Conservation (phyloP, 495 filamentous ascomycete species). For the Lentithecium fluviatile region DNA sequence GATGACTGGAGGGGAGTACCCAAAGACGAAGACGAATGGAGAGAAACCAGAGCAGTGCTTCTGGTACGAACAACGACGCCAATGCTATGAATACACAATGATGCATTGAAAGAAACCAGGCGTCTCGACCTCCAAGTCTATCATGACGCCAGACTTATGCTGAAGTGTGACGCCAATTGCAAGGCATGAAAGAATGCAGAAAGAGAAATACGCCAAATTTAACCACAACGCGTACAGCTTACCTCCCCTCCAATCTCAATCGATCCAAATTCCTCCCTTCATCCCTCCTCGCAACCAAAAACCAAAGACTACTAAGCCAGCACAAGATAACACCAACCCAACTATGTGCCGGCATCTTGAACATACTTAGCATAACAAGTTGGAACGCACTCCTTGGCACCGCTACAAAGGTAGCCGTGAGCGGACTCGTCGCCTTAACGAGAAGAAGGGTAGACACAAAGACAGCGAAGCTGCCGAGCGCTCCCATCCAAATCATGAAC, state of each 20-base stretch:
- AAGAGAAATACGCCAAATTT: too few relatives aligned
- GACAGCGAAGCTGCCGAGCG: conserved; percentile 43
- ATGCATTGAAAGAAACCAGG: too few relatives aligned
- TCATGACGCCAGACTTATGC: too few relatives aligned
- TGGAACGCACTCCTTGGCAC: conserved; percentile 45
- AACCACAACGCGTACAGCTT: not conserved
- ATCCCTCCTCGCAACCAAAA: conserved; percentile 45
- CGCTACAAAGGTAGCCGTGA: conserved; percentile 46
- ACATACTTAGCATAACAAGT: conserved; percentile 42
- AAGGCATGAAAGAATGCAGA: too few relatives aligned
- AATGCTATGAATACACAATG: too few relatives aligned
- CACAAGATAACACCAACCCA: conserved; percentile 51
- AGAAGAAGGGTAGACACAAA: conserved; percentile 46
- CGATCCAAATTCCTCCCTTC: conserved; percentile 44
- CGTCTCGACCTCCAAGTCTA: too few relatives aligned
- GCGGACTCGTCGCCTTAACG: conserved; percentile 46
- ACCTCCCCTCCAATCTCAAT: conserved; percentile 35
- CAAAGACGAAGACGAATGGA: too few relatives aligned
- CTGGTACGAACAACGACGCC: too few relatives aligned
- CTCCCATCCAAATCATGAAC: conserved; percentile 45
- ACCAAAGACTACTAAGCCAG: conserved; percentile 51
- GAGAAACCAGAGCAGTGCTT: too few relatives aligned
- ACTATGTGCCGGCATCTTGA: conserved; percentile 41
- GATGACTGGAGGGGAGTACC: too few relatives aligned
- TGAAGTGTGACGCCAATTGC: too few relatives aligned